A percentile compares a stretch with the other conserved stretches of the same genome.
Conservation (phyloP, 2,329 filamentous ascomycete species). For the Orbilia javanica region DNA sequence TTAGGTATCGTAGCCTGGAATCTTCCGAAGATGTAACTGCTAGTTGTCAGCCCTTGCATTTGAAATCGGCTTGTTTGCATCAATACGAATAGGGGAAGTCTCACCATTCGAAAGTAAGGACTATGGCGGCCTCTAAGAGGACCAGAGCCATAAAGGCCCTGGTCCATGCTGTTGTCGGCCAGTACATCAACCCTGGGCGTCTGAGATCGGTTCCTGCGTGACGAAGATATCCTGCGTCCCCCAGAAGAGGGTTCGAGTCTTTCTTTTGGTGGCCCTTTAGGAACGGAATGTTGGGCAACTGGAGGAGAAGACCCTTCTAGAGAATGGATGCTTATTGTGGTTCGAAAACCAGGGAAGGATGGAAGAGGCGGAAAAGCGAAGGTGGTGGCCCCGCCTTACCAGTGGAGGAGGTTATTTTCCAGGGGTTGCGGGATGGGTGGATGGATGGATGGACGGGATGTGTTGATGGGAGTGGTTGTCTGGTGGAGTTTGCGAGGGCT, state of each 20-base stretch:
- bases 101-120: conserved; percentile 87
- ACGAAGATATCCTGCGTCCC: conserved; percentile 63
- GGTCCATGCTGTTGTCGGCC: conserved; percentile 87
- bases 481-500: not conserved
- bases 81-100: conserved; percentile 63
- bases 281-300: conserved; percentile 54
- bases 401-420: conserved; percentile 5
- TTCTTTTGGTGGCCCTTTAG: conserved; percentile 63
- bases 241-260: conserved; percentile 64
- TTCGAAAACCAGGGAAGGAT: conserved; percentile 38
- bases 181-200: conserved; percentile 73
- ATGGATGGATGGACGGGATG: not conserved
- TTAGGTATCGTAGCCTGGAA: conserved; percentile 77
- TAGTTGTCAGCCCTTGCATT: conserved; percentile 35
- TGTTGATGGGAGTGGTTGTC: not conserved
- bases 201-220: conserved; percentile 63
- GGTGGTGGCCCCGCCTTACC: conserved; percentile 36
- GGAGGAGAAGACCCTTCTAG: conserved; percentile 60
- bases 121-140: conserved; percentile 80
- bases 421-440: conserved; percentile 12
- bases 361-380: conserved; percentile 33
- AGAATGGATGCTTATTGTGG: conserved; percentile 58
- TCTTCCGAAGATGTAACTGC: conserved; percentile 86
- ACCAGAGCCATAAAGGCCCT: conserved; percentile 84
- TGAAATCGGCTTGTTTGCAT: conserved; percentile 25